Evolutionary conservation across 768 basidiomycete species (phyloP), one percentile per base, ranked within the genome.

Genomic region (Sporobolomyces pararoseus): DNA sequence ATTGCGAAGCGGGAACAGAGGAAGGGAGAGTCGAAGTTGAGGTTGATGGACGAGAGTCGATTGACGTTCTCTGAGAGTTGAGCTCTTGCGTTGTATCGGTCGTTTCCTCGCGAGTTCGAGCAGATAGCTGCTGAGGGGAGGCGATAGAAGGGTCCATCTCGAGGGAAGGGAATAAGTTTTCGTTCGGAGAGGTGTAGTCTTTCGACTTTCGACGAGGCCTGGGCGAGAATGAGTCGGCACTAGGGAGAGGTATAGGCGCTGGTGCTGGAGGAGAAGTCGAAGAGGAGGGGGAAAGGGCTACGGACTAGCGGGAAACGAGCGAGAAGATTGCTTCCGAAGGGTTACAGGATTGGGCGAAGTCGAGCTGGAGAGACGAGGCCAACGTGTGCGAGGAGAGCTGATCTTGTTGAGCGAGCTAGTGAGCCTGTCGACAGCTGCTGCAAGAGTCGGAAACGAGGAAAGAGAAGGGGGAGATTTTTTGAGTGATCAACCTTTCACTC

Each of bases 1-100:
- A n/a, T n/a, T n/a, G n/a, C n/a, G n/a, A n/a, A n/a, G n/a, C n/a
- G n/a, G n/a, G n/a, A n/a, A n/a, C n/a, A n/a, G 55, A 58, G 37
- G 55, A 42, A 4, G 55, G 55, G 7, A 42, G 5, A n/a, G 55
- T 58, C 55, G 55, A 58, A 27, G 35, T 21, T 3, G 55, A 4
- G 44, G 55, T 58, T 35, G 55, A 58, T 21, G 55, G 55, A 23
- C 55, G 35, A 19, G 55, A 58, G 14, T 58, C 55, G 23, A 42
- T 7, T n/a, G 55, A 58, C 3, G 55, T 42, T n/a, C 35, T 35
- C 17, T 23, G 7, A 12, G 55, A 58, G 51, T 29, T 54, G 7
- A 12, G 6, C 13, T 34, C 53, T 10, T 16, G 53, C 10, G 10
- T 54, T 21, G 53, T 54, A 10, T 54, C 53, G 29, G 29, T 54